Conservation (phyloP, 2,329 filamentous ascomycete genomes). For the Colletotrichum aenigma region DNA sequence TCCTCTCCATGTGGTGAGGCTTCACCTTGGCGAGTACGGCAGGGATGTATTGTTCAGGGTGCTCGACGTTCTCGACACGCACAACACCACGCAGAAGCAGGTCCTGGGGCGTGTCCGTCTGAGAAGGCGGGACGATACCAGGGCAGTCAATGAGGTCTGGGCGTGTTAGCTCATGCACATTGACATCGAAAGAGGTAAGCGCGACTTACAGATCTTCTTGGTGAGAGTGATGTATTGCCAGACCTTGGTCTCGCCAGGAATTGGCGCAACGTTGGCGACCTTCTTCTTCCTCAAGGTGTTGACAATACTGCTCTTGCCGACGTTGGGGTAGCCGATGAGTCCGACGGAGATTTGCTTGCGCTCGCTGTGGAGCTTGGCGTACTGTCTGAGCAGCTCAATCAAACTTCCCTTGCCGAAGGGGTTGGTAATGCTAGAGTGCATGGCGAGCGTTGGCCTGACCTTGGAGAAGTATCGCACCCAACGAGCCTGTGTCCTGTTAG, state of each 20-base stretch:
- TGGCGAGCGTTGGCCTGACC: constrained; percentile 91
- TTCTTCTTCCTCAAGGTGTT: constrained; percentile 95
- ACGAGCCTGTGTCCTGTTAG: constrained; percentile 68
- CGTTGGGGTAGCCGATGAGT: constrained; percentile 84
- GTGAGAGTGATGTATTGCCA: constrained; percentile 98
- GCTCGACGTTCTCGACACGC: constrained; percentile 88
- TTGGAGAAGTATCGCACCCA: constrained; percentile 92
- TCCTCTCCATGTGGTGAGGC: constrained; percentile 86
- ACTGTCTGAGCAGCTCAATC: constrained; percentile 91
- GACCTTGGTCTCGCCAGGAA: constrained; percentile 95
- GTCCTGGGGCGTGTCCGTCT: constrained; percentile 82
- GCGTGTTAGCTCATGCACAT: background rate
- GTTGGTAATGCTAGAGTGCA: constrained; percentile 94
- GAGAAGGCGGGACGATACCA: constrained; percentile 91
- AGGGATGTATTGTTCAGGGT: constrained; percentile 94
- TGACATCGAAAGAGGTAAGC: too few species aligned
- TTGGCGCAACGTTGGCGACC: constrained; percentile 90
- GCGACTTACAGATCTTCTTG: constrained; percentile 71
- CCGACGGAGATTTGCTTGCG: constrained; percentile 92
- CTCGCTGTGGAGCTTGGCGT: constrained; percentile 85
- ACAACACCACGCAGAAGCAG: constrained; percentile 91
- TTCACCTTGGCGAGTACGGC: constrained; percentile 81
- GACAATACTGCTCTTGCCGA: constrained; percentile 95
- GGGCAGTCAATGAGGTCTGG: constrained; percentile 88
- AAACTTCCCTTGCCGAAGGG: constrained; percentile 95